Evolutionary conservation across 306 rosid genomes (phyloP), one percentile per base, ranked within the genome.

Genomic region (Gynostemma pentaphyllum): DNA sequence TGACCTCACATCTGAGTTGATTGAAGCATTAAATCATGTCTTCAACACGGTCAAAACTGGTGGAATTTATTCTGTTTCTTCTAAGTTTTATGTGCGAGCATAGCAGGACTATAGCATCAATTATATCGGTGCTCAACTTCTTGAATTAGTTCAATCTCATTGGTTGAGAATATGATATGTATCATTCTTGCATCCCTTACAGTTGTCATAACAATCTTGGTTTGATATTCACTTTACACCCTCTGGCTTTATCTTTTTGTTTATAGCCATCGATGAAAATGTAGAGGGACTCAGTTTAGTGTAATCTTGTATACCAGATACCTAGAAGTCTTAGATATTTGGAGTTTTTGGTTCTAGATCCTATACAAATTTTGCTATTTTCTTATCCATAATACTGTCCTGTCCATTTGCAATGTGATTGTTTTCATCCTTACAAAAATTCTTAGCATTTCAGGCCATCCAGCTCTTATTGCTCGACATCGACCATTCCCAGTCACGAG

Each of bases 381-480:
- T 50, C 34, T 11, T 12, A 27, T 36, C 34, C 64, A 34, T 57
- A 28, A 32, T 30, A 56, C 9, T 11, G 45, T 57, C n/a, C n/a
- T 32, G 42, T 19, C 45, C 22, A 12, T 57, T 57, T 34, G 30
- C 29, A 22, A 6, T 29, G 36, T 19, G 18, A 7, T 57, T 34
- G 64, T 19, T 57, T 16, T 57, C 45, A 57, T 22, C 64, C 29
- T 32, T 36, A 57, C n/a, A 21, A 9, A 46, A 9, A 15, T 22
- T 66, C 18, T 11, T 66, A 13, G 11, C 23, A 3, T 66, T 66
- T 10, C 74, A 91, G 96, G 96, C 42, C 98, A 88, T 73, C 98
- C 98, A 62, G 95, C 98, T 56, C 82, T 92, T 62, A 88, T 88
- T 36, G 88, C 72, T 4, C 80, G 98, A 29, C 96, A 92, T 70